Conservation (phyloP, 2,329 filamentous ascomycete genomes). For the Coniochaeta pulveracea region DNA sequence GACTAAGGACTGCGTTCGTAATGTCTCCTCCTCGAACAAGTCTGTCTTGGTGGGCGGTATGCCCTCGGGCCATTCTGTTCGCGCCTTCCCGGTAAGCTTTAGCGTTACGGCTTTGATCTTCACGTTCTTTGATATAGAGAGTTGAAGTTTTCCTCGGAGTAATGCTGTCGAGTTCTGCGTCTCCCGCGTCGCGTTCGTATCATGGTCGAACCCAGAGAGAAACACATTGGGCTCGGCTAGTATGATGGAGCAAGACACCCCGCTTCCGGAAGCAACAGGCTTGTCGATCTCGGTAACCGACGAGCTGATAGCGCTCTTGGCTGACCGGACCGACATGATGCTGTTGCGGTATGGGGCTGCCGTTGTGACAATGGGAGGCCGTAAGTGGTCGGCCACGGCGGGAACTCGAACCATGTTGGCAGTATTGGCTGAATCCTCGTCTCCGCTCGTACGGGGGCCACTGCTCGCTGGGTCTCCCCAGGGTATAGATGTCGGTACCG, state of each 20-base stretch:
- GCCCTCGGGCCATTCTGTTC: constrained; percentile 94
- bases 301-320: constrained; percentile 39
- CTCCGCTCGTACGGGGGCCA: not conserved
- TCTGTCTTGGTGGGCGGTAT: constrained; percentile 82
- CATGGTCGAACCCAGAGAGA: constrained; percentile 67
- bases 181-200: constrained; percentile 41
- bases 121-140: constrained; percentile 76
- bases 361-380: constrained; percentile 13
- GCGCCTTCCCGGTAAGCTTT: constrained; percentile 72
- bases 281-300: constrained; percentile 49
- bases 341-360: constrained; percentile 31
- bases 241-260: constrained; percentile 61
- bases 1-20: constrained; percentile 79
- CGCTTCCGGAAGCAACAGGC: constrained; percentile 68
- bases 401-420: constrained; percentile 7
- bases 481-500: not conserved
- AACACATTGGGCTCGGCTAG: constrained; percentile 74
- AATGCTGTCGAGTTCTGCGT: constrained; percentile 62
- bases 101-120: constrained; percentile 89
- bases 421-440: too few species aligned
- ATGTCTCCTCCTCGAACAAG: constrained; percentile 69
- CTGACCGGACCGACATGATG: constrained; percentile 36
- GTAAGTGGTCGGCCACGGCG: constrained; percentile 19
- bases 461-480: not conserved
- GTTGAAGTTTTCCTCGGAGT: constrained; percentile 69